These are phyloP conservation scores for Calonectria fujianensis DNA, from an alignment of 2,329 filamentous ascomycete genomes.

Conservation along the genomic window DNA sequence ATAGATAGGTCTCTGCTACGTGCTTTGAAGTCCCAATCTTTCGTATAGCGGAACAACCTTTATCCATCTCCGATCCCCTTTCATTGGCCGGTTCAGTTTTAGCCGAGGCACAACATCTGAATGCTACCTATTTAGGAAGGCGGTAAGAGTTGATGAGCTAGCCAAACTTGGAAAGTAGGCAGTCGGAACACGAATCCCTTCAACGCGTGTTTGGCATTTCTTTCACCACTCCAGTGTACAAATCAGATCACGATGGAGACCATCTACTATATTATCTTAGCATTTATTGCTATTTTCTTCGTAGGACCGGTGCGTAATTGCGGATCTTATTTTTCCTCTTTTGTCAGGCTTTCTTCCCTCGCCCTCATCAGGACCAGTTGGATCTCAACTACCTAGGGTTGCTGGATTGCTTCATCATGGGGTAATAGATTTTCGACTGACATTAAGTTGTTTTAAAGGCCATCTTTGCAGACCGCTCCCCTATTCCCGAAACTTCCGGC, in stretches of 20 bases:
- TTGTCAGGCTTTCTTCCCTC: neutral
- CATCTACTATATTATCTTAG: conserved; percentile 47
- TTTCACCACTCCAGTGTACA: neutral
- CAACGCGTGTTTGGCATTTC: conserved; percentile 3
- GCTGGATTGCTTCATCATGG: neutral
- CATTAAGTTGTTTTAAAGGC: conserved; percentile 31
- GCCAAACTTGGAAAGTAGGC: neutral
- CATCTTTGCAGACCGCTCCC: conserved; percentile 51
- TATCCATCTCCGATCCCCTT: neutral
- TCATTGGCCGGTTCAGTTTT: neutral
- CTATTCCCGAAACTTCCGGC: conserved; percentile 64
- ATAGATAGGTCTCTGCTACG: too few species aligned
- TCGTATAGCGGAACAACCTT: too few species aligned
- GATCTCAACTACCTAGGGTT: neutral
- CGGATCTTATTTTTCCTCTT: neutral
- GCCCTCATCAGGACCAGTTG: neutral
- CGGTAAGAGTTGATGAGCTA: neutral
- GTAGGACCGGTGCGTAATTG: conserved; percentile 40
- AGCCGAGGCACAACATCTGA: neutral
- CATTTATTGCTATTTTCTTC: conserved; percentile 45
- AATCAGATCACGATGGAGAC: conserved; percentile 43
- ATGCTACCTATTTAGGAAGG: neutral
- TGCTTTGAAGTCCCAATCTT: neutral
- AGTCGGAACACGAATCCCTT: conserved; percentile 18
- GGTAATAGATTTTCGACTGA: conserved; percentile 24